These are phyloP conservation scores for Marchantia paleacea DNA, from an alignment of 225 moss, liverwort and hornwort species.

Conservation along the genomic window DNA sequence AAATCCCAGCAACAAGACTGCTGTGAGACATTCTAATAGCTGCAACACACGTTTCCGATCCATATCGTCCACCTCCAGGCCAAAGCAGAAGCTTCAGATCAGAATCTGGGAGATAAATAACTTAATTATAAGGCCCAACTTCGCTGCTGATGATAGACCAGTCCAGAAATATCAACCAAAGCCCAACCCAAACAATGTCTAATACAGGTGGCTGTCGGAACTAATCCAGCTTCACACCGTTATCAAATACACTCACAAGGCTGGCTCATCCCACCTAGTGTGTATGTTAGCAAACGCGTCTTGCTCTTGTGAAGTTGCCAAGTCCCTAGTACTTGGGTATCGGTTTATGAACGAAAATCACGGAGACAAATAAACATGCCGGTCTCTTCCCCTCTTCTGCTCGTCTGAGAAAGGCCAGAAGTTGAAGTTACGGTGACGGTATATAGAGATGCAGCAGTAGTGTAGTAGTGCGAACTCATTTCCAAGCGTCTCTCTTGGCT, in stretches of 20 bases:
- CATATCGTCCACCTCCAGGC: background rate
- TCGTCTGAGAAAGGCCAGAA: background rate
- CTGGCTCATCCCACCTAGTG: background rate
- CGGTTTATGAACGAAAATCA: background rate
- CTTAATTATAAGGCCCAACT: background rate
- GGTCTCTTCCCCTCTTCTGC: background rate
- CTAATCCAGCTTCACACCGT: background rate
- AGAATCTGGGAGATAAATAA: background rate
- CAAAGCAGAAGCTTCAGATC: background rate
- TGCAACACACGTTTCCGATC: constrained; percentile 8
- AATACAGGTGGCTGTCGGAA: background rate
- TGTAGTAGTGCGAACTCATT: background rate
- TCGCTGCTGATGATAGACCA: background rate
- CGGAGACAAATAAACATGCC: background rate
- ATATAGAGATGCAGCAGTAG: background rate
- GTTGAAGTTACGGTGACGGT: background rate
- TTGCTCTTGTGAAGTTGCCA: background rate
- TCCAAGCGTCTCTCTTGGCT: background rate
- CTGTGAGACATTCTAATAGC: background rate
- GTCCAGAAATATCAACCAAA: background rate
- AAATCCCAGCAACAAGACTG: constrained; percentile 13
- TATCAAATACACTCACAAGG: background rate
- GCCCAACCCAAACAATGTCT: background rate
- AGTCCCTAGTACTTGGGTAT: background rate
- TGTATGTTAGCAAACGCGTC: background rate